Percentiles rank a stretch among this genome's conserved stretches.
phyloP scores from a whole-genome alignment of 2,329 filamentous ascomycete species.

The Ascochyta pisi region DNA sequence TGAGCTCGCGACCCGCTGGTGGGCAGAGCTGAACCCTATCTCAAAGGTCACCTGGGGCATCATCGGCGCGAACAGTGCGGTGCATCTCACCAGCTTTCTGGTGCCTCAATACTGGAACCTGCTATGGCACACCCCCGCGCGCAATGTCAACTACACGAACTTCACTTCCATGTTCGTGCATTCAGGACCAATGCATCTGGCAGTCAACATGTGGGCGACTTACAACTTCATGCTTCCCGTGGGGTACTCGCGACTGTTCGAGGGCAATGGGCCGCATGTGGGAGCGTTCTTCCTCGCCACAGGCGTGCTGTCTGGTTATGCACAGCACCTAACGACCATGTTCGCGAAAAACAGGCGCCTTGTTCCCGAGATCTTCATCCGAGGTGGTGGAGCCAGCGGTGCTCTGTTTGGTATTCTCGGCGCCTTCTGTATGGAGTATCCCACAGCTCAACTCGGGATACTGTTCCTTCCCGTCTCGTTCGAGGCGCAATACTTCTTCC shows the following conservation, averaged over 20 bases:
- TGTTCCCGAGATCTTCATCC: slow-evolving; percentile 34
- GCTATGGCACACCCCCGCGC: slow-evolving; percentile 43
- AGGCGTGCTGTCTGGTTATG: slow-evolving; percentile 39
- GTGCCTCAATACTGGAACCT: slow-evolving; percentile 31
- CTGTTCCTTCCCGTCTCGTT: slow-evolving; percentile 42
- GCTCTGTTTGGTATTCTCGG: slow-evolving; percentile 42
- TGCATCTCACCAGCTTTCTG: slow-evolving; percentile 37
- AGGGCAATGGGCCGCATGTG: slow-evolving; percentile 39
- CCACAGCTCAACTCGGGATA: slow-evolving; percentile 37
- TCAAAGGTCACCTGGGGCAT: slow-evolving; percentile 37
- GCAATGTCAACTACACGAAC: slow-evolving; percentile 39
- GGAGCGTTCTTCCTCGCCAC: slow-evolving; percentile 41
- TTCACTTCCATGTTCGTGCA: slow-evolving; percentile 41
- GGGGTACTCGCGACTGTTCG: slow-evolving; percentile 39
- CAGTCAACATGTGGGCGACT: slow-evolving; percentile 39
- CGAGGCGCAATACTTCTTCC: slow-evolving; percentile 41
- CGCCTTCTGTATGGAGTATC: slow-evolving; percentile 43
- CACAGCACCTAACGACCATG: slow-evolving; percentile 38
- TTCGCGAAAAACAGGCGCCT: slow-evolving; percentile 29
- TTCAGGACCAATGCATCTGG: slow-evolving; percentile 30
- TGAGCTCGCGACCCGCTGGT: slow-evolving; percentile 34
- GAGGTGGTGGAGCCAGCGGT: slow-evolving; percentile 44
- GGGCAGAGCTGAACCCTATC: slow-evolving; percentile 35
- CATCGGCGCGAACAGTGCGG: slow-evolving; percentile 36
- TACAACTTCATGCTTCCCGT: slow-evolving; percentile 42